Evolutionary conservation across 2,329 filamentous ascomycete genomes (phyloP).

Genomic region (Nigrospora sphaerica): DNA sequence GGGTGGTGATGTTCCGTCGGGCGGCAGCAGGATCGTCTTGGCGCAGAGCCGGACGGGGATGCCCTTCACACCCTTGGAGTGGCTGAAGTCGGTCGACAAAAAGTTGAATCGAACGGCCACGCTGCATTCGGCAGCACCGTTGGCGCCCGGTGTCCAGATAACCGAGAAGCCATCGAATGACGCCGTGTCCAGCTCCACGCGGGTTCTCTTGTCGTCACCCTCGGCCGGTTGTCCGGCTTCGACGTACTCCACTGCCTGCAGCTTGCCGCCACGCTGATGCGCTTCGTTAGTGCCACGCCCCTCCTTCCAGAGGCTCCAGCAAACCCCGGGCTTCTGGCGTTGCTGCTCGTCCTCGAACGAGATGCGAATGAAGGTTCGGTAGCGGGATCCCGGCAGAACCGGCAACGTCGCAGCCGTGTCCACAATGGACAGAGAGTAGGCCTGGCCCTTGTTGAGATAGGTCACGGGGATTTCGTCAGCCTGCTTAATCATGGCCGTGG

Average conservation of each 20-base stretch:
- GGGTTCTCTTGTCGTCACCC: slow-evolving; percentile 58
- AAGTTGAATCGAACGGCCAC: slow-evolving; percentile 97
- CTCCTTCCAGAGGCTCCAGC: slow-evolving; percentile 92
- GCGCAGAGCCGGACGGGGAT: slow-evolving; percentile 90
- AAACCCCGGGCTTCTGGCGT: slow-evolving; percentile 70
- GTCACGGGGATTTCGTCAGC: slow-evolving; percentile 91
- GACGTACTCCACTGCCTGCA: slow-evolving; percentile 93
- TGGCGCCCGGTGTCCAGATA: slow-evolving; percentile 71
- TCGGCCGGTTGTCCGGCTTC: slow-evolving; percentile 55
- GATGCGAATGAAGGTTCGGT: slow-evolving; percentile 87
- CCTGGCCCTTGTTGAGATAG: slow-evolving; percentile 95
- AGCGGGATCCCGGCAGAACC: slow-evolving; percentile 56
- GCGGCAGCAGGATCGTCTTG: slow-evolving; percentile 68
- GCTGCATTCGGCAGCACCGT: slow-evolving; percentile 66
- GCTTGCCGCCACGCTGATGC: slow-evolving; percentile 83
- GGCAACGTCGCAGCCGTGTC: slow-evolving; percentile 64
- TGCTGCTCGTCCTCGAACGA: slow-evolving; percentile 97
- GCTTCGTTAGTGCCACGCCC: slow-evolving; percentile 92
- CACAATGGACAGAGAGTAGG: slow-evolving; percentile 78
- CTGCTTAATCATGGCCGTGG: slow-evolving; percentile 92
- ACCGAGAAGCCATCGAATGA: slow-evolving; percentile 95
- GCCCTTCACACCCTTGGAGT: slow-evolving; percentile 97
- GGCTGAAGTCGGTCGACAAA: slow-evolving; percentile 95
- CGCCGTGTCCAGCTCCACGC: slow-evolving; percentile 64
- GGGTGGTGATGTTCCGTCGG: slow-evolving; percentile 40